Percentiles rank a stretch among this genome's conserved stretches.
phyloP scores from a whole-genome alignment of 1,284 basidiomycete genomes.

The Ceratobasidium theobromae region DNA sequence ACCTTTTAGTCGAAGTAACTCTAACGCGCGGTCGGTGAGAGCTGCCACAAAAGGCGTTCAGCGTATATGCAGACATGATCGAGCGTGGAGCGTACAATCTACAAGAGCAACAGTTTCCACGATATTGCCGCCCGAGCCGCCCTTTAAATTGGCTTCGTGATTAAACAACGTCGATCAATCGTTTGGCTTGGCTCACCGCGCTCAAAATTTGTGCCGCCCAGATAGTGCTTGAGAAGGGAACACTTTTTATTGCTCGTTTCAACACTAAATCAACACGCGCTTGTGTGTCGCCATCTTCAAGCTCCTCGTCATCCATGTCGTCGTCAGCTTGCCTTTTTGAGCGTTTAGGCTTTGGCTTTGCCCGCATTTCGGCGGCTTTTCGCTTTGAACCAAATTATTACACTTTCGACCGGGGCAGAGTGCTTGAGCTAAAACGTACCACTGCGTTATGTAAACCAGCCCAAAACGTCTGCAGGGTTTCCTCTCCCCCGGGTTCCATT shows the following conservation, averaged over 20 bases:
- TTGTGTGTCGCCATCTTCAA: constrained; percentile 14
- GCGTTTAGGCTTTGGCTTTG: constrained; percentile 6
- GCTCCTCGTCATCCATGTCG: constrained; percentile 16
- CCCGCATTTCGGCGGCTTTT: constrained; percentile 18
- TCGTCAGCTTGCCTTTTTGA: constrained; percentile 16
- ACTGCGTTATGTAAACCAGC: constrained; percentile 61
- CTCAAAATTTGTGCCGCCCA: constrained; percentile 33
- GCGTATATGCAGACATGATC: neutral
- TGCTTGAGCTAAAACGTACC: constrained; percentile 42
- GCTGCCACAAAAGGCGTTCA: neutral
- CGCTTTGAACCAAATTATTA: neutral
- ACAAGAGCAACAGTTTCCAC: constrained; percentile 7
- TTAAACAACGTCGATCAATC: neutral
- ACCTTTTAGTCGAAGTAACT: constrained; percentile 9
- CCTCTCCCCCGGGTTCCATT: constrained; percentile 51
- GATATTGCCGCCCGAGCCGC: neutral
- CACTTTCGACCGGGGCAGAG: too few species aligned
- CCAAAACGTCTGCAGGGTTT: constrained; percentile 63
- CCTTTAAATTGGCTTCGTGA: neutral
- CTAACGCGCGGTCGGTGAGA: constrained; percentile 12
- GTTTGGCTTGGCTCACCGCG: constrained; percentile 22
- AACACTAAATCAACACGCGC: constrained; percentile 17
- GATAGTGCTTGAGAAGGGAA: constrained; percentile 35
- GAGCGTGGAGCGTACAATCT: neutral
- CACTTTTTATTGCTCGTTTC: constrained; percentile 36